Evolutionary conservation across 495 filamentous ascomycete species (phyloP).

Genomic region (Copromyces sp.): DNA sequence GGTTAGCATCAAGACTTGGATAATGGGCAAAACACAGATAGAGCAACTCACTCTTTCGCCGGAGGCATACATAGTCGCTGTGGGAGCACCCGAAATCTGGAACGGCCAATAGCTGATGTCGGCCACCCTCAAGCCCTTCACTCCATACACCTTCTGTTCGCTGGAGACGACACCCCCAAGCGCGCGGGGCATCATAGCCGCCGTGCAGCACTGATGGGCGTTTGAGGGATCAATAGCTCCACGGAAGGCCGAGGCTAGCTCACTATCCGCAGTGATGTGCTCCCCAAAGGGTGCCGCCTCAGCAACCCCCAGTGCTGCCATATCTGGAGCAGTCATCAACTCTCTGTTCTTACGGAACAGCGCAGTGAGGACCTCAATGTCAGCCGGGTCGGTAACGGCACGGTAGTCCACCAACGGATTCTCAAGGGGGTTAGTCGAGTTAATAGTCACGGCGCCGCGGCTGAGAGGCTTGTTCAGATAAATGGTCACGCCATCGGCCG

Average conservation of each 20-base stretch:
- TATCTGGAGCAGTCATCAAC: constrained; percentile 28
- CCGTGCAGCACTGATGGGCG: constrained; percentile 31
- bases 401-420: constrained; percentile 24
- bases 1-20: neutral
- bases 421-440: constrained; percentile 25
- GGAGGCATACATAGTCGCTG: constrained; percentile 40
- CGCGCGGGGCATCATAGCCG: constrained; percentile 33
- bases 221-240: constrained; percentile 22
- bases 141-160: constrained; percentile 39
- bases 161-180: constrained; percentile 38
- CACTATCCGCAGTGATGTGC: constrained; percentile 12
- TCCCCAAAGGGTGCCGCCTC: constrained; percentile 22
- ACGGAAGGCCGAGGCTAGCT: constrained; percentile 20
- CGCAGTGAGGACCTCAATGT: constrained; percentile 21
- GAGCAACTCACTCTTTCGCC: constrained; percentile 34
- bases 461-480: constrained; percentile 33
- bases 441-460: constrained; percentile 32
- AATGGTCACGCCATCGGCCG: constrained; percentile 19
- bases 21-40: neutral
- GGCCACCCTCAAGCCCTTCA: constrained; percentile 31
- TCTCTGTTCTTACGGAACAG: constrained; percentile 29
- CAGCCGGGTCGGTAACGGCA: constrained; percentile 26
- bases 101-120: constrained; percentile 32
- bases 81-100: constrained; percentile 32
- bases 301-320: constrained; percentile 28